Evolutionary conservation across 768 basidiomycete species (phyloP), one percentile per base, ranked within the genome.

Genomic region (Agaricus bisporus): DNA sequence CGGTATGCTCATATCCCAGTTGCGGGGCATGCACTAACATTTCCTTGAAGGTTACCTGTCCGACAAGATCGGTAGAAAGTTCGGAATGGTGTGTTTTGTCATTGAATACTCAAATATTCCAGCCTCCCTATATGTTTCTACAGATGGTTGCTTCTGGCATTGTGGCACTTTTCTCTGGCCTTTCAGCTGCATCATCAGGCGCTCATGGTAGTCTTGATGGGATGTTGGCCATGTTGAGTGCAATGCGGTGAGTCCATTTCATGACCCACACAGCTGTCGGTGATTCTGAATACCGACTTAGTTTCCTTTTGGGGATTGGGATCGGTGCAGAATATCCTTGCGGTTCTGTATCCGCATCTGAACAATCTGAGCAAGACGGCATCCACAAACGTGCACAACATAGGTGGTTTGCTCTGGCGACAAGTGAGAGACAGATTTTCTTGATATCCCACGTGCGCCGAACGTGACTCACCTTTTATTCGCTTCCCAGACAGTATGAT

Each of bases 271-370:
- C 29, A 28, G 44, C 15, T 29, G n/a, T 28, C 37, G 43, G 41
- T 47, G 39, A 12, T 25, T 3, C 9, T 57, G 52, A 12, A 39
- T 32, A 32, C 28, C 43, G 6, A 32, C 32, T 50, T 55, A 91
- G 91, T 6, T 95, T 95, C 74, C 67, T 97, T 1, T 75, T 94
- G 42, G 95, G 95, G 36, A 86, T 95, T 50, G 93, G 93, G 20
- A 77, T 93, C 0, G 90, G 91, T 4, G 89, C 88, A 4, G 89
- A 91, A 66, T 95, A 95, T 59, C 94, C 94, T 6, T 91, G 90
- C 57, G 93, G 94, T 22, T 88, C 86, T 0, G 90, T 93, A 14
- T 88, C 91, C 4, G 87, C 86, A 6, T 86, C 90, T 1, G 95
- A 97, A 63, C 89, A 92, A 62, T 88, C 91, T 2, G 95, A 97